phyloP scores from a whole-genome alignment of 1,284 basidiomycete genomes.

The Sanghuangporus baumii region DNA sequence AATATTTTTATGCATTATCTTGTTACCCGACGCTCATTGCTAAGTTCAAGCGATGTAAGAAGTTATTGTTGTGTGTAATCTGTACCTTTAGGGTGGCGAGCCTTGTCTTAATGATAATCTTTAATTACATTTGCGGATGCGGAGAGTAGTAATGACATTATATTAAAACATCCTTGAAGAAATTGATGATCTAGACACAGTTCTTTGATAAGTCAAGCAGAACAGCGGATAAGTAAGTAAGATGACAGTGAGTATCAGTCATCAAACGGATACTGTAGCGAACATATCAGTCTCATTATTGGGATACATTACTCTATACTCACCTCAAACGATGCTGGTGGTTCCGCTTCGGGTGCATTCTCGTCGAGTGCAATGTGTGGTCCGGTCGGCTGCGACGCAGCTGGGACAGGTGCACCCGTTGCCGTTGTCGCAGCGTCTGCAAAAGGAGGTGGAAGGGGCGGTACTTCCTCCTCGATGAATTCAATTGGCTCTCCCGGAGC shows the following conservation, averaged over 20 bases:
- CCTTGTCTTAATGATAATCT: background rate
- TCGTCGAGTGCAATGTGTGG: conserved; percentile 64
- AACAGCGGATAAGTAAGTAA: background rate
- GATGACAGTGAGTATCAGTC: conserved; percentile 32
- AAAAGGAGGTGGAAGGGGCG: conserved; percentile 31
- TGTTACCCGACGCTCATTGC: background rate
- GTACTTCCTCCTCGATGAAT: conserved; percentile 65
- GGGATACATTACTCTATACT: conserved; percentile 24
- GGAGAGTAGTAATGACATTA: background rate
- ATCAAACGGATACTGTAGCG: conserved; percentile 55
- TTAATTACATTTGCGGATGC: background rate
- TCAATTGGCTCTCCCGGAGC: conserved; percentile 63
- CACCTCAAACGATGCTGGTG: conserved; percentile 78
- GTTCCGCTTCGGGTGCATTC: conserved; percentile 67
- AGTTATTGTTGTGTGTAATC: conserved; percentile 1
- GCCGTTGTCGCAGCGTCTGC: conserved; percentile 30
- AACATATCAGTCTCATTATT: conserved; percentile 13
- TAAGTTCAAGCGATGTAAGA: background rate
- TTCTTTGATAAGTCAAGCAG: background rate
- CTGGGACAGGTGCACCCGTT: conserved; percentile 21
- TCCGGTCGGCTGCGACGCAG: conserved; percentile 25
- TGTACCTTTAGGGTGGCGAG: background rate
- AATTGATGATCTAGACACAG: background rate
- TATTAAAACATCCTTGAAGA: background rate
- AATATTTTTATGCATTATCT: background rate